A percentile compares a stretch with the other conserved stretches of the same genome.
Evolutionary conservation across 108 stramenopile genomes (phyloP).

Genomic region (Cafeteria roenbergensis): DNA sequence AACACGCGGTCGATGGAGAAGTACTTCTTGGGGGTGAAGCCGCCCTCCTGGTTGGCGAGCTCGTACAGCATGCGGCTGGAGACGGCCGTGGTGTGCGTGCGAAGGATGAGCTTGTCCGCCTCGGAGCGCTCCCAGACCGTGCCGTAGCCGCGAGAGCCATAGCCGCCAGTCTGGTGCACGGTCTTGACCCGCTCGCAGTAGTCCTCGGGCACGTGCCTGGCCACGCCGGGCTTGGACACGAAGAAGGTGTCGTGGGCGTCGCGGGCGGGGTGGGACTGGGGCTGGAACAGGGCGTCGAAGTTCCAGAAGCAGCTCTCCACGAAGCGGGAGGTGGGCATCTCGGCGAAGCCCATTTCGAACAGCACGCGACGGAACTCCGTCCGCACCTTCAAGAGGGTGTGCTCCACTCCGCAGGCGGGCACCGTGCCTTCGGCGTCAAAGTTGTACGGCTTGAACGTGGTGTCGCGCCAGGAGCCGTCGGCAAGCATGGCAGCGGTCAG

Average conservation of each 20-base stretch:
- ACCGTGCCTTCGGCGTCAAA: constrained; percentile 75
- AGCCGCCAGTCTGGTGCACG: constrained; percentile 87
- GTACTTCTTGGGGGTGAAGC: constrained; percentile 85
- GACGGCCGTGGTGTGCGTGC: constrained; percentile 95
- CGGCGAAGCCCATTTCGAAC: constrained; percentile 94
- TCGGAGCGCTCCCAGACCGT: constrained; percentile 75
- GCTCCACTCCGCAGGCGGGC: constrained; percentile 79
- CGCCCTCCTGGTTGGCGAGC: constrained; percentile 81
- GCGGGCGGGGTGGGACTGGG: constrained; percentile 95
- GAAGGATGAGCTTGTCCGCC: constrained; percentile 86
- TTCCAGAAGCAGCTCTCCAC: constrained; percentile 98
- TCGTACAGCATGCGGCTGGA: constrained; percentile 89
- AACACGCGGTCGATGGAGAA: constrained; percentile 98
- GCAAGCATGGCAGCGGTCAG: constrained; percentile 93
- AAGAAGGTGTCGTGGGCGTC: constrained; percentile 99
- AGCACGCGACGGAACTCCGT: constrained; percentile 79
- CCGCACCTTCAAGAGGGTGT: constrained; percentile 87
- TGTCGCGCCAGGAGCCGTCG: constrained; percentile 6
- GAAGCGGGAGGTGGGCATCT: constrained; percentile 99
- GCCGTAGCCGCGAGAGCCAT: constrained; percentile 84
- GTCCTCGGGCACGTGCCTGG: constrained; percentile 68
- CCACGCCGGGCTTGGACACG: constrained; percentile 78
- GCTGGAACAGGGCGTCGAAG: constrained; percentile 97
- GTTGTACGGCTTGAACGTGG: constrained; percentile 88
- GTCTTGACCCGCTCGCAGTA: constrained; percentile 90